Evolutionary conservation across 495 filamentous ascomycete species (phyloP), one percentile per base, ranked within the genome.

Genomic region (Aeminium ludgeri): DNA sequence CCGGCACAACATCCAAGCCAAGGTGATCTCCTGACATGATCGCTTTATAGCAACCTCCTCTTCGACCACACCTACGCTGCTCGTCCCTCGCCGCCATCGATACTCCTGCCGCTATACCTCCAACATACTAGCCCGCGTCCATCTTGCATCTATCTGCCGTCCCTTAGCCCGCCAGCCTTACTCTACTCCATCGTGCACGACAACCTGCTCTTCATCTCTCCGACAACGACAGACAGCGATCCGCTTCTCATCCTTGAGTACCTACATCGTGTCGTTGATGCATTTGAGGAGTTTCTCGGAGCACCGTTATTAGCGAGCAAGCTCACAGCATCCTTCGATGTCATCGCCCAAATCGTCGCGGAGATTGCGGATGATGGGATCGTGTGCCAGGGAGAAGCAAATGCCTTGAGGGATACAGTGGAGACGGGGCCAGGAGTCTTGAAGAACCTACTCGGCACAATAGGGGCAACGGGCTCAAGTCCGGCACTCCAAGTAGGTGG

Each of bases 281-380:
- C 83, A 3, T 67, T 99, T 15, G 91, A 99, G 61, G 89, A 95
- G 42, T 96, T 95, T 54, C 66, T 96, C 10, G 87, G 87, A 27
- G 70, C 82, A n/a, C 89, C 89, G 2, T 59, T 99, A 38, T 62
- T 93, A 16, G 78, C 84, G 12, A 67, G 65, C 43, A 93, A 86
- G 62, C 77, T 99, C 51, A 84, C 93, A 58, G 65, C 65, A 23
- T 82, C 73, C 57, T 99, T 96, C 55, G 84, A 96, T 74, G 78
- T 96, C 32, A 82, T 93, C 17, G 86, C 86, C 13, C 91, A 96
- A 60, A 63, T 99, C 6, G 67, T 96, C 20, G 79, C 77, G 50
- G 89, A 99, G 62, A 94, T 96, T 78, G 93, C 86, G 57, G 89
- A 99, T 71, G 86, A 74, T 10, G 91, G 89, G 2, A 68, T 76